A percentile compares a stretch with the other conserved stretches of the same genome.
Conservation (phyloP, 2,329 filamentous ascomycete species). For the Fusarium citri region DNA sequence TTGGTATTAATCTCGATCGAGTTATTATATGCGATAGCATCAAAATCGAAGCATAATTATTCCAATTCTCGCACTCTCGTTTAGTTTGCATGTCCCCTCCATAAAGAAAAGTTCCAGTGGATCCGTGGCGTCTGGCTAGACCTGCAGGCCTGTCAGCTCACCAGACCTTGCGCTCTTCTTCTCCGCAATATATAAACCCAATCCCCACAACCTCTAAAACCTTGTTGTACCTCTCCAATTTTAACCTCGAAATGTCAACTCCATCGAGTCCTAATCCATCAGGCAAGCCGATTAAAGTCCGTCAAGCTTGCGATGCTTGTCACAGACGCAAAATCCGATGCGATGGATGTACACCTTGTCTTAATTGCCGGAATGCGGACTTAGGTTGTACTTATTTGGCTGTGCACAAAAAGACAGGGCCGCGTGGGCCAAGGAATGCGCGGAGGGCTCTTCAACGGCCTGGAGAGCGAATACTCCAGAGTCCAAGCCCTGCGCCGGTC, state of each 20-base stretch:
- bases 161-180: too few species aligned
- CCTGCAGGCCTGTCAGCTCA: not conserved
- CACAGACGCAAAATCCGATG: constrained; percentile 48
- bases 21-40: not conserved
- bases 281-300: not conserved
- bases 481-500: not conserved
- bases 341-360: constrained; percentile 44
- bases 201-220: constrained; percentile 15
- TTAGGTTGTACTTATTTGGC: constrained; percentile 47
- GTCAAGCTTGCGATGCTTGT: constrained; percentile 50
- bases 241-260: not conserved
- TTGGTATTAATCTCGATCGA: not conserved
- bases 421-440: constrained; percentile 23
- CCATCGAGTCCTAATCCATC: not conserved
- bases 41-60: not conserved
- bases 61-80: not conserved
- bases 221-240: not conserved
- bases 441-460: not conserved
- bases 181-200: constrained; percentile 22
- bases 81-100: not conserved
- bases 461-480: not conserved
- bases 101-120: not conserved
- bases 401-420: constrained; percentile 50
- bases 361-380: constrained; percentile 39
- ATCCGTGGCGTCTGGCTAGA: not conserved